These are phyloP conservation scores for Orbilia brochopaga DNA, from an alignment of 2,329 filamentous ascomycete genomes.

Conservation along the genomic window DNA sequence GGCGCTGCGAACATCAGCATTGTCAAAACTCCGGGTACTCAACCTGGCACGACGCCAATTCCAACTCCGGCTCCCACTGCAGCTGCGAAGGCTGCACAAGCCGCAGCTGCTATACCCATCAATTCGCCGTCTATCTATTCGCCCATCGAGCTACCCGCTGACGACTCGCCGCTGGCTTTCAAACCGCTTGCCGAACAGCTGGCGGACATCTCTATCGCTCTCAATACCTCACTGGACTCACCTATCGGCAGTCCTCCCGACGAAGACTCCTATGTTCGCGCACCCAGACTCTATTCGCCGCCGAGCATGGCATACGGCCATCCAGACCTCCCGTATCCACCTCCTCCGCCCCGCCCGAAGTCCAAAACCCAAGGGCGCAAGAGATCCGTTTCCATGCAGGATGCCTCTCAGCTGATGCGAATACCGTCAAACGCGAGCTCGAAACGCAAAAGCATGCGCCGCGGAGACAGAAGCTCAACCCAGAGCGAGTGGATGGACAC, in stretches of 20 bases:
- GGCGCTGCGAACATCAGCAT: not conserved
- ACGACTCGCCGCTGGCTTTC: not conserved
- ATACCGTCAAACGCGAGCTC: not conserved
- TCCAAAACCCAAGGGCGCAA: conserved; percentile 13
- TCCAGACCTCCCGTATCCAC: conserved; percentile 32
- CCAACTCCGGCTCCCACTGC: not conserved
- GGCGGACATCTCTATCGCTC: not conserved
- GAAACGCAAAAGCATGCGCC: conserved; percentile 14
- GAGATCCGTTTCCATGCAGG: not conserved
- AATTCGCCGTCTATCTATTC: not conserved
- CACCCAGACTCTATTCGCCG: conserved; percentile 21
- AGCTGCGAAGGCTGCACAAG: not conserved
- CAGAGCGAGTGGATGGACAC: conserved; percentile 45
- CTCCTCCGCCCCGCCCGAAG: conserved; percentile 10
- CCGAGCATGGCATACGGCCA: conserved; percentile 32
- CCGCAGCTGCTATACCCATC: not conserved
- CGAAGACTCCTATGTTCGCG: conserved; percentile 25
- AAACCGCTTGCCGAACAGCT: not conserved
- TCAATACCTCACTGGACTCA: not conserved
- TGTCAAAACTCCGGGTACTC: too few species aligned
- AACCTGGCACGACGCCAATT: not conserved
- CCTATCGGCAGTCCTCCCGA: conserved; percentile 15
- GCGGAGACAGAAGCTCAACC: conserved; percentile 18
- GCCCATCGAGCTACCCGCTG: not conserved
- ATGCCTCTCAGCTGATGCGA: not conserved